Evolutionary conservation across 2,329 filamentous ascomycete species (phyloP).

Genomic region (Lecanicillium sp.): DNA sequence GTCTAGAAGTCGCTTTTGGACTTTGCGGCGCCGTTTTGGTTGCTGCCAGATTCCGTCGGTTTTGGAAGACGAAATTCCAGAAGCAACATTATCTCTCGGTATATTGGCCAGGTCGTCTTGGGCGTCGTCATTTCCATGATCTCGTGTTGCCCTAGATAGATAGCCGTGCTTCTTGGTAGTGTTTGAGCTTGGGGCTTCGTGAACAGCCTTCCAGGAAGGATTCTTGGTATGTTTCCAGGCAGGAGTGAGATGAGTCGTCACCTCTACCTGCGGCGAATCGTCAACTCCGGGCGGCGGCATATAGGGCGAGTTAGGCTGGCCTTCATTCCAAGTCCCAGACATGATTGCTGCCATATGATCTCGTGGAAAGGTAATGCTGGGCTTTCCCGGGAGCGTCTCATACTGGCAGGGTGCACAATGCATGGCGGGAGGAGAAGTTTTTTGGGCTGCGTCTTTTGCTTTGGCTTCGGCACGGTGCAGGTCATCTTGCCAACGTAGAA

Average conservation of each 20-base stretch:
- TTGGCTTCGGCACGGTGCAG: slow-evolving; percentile 55
- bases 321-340: slow-evolving; percentile 57
- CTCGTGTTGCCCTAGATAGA: neutral
- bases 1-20: slow-evolving; percentile 5
- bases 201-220: slow-evolving; percentile 4
- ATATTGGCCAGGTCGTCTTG: neutral
- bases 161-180: neutral
- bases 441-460: slow-evolving; percentile 22
- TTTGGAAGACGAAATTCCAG: neutral
- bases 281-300: slow-evolving; percentile 11
- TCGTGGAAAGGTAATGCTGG: slow-evolving; percentile 22
- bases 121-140: neutral
- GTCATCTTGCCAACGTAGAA: slow-evolving; percentile 70
- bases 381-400: slow-evolving; percentile 26
- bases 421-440: slow-evolving; percentile 15
- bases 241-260: slow-evolving; percentile 2
- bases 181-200: neutral
- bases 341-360: slow-evolving; percentile 51
- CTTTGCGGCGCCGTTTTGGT: slow-evolving; percentile 7
- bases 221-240: slow-evolving; percentile 8
- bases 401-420: slow-evolving; percentile 26
- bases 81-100: neutral
- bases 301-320: slow-evolving; percentile 52
- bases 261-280: slow-evolving; percentile 4
- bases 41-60: slow-evolving; percentile 1